A percentile compares a stretch with the other conserved stretches of the same genome.
Evolutionary conservation across 1,284 basidiomycete species (phyloP).

Genomic region (Ustilago shanxiensis): DNA sequence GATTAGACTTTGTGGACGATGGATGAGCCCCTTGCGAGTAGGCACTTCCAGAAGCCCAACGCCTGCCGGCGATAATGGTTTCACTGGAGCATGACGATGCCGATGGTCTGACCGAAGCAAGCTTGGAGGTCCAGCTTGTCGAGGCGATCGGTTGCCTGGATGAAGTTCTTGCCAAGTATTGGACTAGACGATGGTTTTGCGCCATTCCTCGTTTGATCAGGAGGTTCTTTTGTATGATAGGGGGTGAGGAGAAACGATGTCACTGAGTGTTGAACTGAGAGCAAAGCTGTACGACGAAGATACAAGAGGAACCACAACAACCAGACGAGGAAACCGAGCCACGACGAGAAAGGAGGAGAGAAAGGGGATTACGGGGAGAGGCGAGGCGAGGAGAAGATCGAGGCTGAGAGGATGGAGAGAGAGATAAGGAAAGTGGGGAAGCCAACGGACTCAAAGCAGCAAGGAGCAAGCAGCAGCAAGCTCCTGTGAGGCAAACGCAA

Average conservation of each 20-base stretch:
- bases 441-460: neutral
- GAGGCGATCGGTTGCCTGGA: slow-evolving; percentile 11
- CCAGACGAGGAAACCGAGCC: too few species aligned
- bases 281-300: neutral
- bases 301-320: slow-evolving; percentile 1
- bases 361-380: neutral
- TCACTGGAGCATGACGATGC: neutral
- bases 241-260: neutral
- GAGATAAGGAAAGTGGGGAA: slow-evolving; percentile 8
- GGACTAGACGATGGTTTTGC: slow-evolving; percentile 18
- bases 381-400: neutral
- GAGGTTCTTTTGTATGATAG: neutral
- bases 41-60: slow-evolving; percentile 21
- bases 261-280: neutral
- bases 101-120: slow-evolving; percentile 16
- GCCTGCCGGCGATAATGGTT: slow-evolving; percentile 1
- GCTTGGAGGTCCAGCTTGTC: slow-evolving; percentile 12
- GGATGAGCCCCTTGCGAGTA: neutral
- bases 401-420: neutral
- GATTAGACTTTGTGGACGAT: neutral
- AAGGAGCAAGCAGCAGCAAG: neutral
- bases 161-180: slow-evolving; percentile 26
- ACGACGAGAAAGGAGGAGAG: slow-evolving; percentile 1
- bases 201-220: slow-evolving; percentile 20
- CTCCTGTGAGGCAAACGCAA: neutral